Conservation (phyloP, 768 basidiomycete genomes). For the Tephrocybe sp. region DNA sequence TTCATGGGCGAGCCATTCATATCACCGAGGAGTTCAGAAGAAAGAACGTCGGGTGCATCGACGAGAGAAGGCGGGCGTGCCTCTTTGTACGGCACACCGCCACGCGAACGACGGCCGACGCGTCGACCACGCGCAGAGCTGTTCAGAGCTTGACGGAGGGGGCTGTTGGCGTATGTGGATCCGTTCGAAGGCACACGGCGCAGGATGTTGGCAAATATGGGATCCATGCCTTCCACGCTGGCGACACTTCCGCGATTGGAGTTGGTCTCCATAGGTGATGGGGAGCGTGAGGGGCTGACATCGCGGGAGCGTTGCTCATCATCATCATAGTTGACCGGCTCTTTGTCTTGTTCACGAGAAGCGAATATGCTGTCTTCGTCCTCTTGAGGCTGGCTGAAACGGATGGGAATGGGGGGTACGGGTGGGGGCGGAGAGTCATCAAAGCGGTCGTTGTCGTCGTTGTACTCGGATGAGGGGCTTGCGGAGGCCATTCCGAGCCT, state of each 20-base stretch:
- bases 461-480: conserved; percentile 49
- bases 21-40: conserved; percentile 55
- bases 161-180: conserved; percentile 49
- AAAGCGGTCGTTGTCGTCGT: conserved; percentile 33
- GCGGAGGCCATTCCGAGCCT: conserved; percentile 57
- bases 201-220: conserved; percentile 76
- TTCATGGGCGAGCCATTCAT: conserved; percentile 41
- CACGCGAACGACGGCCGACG: conserved; percentile 52
- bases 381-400: conserved; percentile 30
- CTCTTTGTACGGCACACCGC: conserved; percentile 69
- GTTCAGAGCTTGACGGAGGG: conserved; percentile 57
- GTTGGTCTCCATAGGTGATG: conserved; percentile 34
- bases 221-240: conserved; percentile 86
- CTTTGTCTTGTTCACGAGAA: conserved; percentile 21
- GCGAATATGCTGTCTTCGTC: conserved; percentile 40
- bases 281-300: conserved; percentile 28
- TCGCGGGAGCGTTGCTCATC: conserved; percentile 17
- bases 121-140: conserved; percentile 46
- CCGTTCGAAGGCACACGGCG: conserved; percentile 51
- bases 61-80: conserved; percentile 69
- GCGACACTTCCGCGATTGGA: conserved; percentile 72
- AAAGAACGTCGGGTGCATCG: conserved; percentile 69
- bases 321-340: conserved; percentile 22
- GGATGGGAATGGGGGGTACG: conserved; percentile 40
- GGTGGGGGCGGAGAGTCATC: conserved; percentile 36